Conservation (phyloP, 2,329 filamentous ascomycete genomes). For the Exophiala lecanii-corni region DNA sequence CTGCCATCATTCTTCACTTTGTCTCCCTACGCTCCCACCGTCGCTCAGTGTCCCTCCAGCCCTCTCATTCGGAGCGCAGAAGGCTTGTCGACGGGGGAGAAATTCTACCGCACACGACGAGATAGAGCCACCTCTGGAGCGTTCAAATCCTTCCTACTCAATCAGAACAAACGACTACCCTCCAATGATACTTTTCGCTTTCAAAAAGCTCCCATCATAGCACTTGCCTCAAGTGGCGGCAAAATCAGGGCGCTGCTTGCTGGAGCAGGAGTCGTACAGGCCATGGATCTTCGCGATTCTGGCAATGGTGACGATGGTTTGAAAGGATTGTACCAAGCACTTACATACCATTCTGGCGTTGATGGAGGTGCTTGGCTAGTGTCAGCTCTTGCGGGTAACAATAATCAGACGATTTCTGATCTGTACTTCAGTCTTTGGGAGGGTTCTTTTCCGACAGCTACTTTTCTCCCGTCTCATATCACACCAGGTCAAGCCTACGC, state of each 20-base stretch:
- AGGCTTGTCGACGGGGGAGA: not conserved
- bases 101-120: not conserved
- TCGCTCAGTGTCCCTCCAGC: not conserved
- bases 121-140: not conserved
- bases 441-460: conserved; percentile 34
- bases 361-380: conserved; percentile 48
- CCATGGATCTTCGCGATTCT: conserved; percentile 41
- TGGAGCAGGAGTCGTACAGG: conserved; percentile 40
- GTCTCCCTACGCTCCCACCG: not conserved
- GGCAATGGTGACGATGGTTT: conserved; percentile 28
- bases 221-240: conserved; percentile 41
- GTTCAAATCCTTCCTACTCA: not conserved
- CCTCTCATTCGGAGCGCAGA: not conserved
- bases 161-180: not conserved
- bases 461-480: conserved; percentile 35
- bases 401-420: conserved; percentile 42
- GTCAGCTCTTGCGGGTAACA: conserved; percentile 42
- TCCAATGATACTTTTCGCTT: not conserved
- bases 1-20: not conserved
- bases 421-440: conserved; percentile 40
- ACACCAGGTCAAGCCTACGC: conserved; percentile 27
- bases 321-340: conserved; percentile 41
- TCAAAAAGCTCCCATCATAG: conserved; percentile 36
- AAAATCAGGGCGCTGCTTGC: conserved; percentile 39
- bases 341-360: conserved; percentile 45